phyloP scores from a whole-genome alignment of 2,329 filamentous ascomycete genomes.

The Monilinia polystroma region DNA sequence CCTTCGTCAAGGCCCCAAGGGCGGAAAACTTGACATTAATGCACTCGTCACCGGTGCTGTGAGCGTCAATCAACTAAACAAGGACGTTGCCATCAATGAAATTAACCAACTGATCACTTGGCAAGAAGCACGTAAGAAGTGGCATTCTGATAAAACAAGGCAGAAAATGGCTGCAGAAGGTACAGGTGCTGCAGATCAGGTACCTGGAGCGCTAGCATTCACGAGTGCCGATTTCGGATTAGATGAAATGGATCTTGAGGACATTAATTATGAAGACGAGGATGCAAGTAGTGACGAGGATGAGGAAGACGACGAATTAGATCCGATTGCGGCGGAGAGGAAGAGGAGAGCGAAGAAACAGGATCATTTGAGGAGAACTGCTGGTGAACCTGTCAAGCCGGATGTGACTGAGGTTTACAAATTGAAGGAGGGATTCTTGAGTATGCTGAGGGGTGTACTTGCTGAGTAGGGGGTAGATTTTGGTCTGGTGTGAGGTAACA shows the following conservation, averaged over 20 bases:
- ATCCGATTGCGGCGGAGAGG: conserved; percentile 85
- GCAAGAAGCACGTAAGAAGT: conserved; percentile 95
- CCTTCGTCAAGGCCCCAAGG: conserved; percentile 78
- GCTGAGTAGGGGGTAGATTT: conserved; percentile 56
- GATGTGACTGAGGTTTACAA: conserved; percentile 76
- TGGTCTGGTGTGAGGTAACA: background rate
- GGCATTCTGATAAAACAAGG: conserved; percentile 95
- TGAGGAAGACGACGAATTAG: conserved; percentile 74
- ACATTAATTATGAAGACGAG: conserved; percentile 76
- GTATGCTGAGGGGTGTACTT: conserved; percentile 78
- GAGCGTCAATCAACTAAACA: conserved; percentile 66
- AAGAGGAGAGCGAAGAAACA: conserved; percentile 73
- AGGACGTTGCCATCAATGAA: conserved; percentile 70
- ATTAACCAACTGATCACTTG: conserved; percentile 85
- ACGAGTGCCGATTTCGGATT: conserved; percentile 85
- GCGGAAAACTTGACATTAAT: conserved; percentile 90
- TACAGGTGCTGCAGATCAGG: conserved; percentile 48
- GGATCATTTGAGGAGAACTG: conserved; percentile 74
- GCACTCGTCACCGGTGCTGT: conserved; percentile 82
- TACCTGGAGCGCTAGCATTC: conserved; percentile 60
- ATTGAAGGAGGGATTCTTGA: conserved; percentile 74
- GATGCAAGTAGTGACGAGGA: conserved; percentile 60
- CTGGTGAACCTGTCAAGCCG: conserved; percentile 83
- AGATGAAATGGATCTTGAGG: conserved; percentile 80
- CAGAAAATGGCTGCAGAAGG: conserved; percentile 98